phyloP scores from a whole-genome alignment of 371 early-diverging fungal species.

The Rhizoclosmatium hyalinum region DNA sequence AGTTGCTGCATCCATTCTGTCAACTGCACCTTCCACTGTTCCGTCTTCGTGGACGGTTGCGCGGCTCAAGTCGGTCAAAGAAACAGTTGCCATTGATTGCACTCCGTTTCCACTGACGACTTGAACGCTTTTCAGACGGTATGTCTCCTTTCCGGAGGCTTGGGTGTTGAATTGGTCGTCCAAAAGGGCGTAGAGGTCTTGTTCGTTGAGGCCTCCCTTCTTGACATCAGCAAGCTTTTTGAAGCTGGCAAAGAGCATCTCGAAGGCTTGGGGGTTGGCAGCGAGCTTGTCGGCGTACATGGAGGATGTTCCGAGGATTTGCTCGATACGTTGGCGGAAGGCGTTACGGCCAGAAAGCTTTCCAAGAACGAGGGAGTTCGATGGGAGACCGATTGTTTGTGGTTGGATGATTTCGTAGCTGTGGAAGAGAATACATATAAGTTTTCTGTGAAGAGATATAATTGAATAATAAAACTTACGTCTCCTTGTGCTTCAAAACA shows the following conservation, averaged over 20 bases:
- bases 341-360: slow-evolving; percentile 97
- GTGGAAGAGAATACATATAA: too few species aligned
- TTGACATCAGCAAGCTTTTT: slow-evolving; percentile 90
- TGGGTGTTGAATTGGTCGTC: slow-evolving; percentile 62
- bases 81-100: slow-evolving; percentile 81
- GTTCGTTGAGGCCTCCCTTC: slow-evolving; percentile 84
- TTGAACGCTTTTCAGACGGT: slow-evolving; percentile 70
- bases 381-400: slow-evolving; percentile 82
- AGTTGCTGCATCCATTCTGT: slow-evolving; percentile 75
- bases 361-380: slow-evolving; percentile 85
- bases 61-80: slow-evolving; percentile 45
- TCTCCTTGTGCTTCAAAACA: slow-evolving; percentile 90
- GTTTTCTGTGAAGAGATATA: too few species aligned
- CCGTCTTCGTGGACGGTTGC: slow-evolving; percentile 11
- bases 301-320: slow-evolving; percentile 56
- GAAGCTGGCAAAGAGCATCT: slow-evolving; percentile 83
- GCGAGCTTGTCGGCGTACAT: slow-evolving; percentile 68
- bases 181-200: slow-evolving; percentile 84
- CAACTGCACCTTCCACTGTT: slow-evolving; percentile 61
- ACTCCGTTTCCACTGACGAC: slow-evolving; percentile 75
- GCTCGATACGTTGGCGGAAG: slow-evolving; percentile 79
- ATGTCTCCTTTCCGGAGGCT: slow-evolving; percentile 54
- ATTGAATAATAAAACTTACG: slow-evolving; percentile 37
- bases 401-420: slow-evolving; percentile 93
- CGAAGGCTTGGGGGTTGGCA: slow-evolving; percentile 66